Base-by-base conservation (phyloP, 2,329 filamentous ascomycete species). In the Zymoseptoria crescenta region DNA sequence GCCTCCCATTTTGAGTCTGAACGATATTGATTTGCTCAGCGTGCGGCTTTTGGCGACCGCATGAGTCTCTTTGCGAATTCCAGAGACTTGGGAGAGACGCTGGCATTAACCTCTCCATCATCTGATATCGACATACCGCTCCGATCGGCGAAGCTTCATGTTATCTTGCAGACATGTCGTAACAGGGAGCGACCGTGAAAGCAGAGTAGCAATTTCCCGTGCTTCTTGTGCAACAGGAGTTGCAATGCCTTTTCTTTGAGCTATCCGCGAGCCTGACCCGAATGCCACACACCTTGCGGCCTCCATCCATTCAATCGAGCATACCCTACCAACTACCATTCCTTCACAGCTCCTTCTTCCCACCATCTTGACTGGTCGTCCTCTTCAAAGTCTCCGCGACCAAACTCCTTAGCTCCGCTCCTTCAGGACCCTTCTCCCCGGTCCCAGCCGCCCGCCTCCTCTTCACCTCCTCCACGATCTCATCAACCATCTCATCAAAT, bases 381-480 rank as follows among this genome's bases (percentile, higher is more conserved):
- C 52, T 54, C 56, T 60, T 58, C 59, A 80, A 68, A 60, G 75
- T 79, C 61, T 75, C 69, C 69, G 80, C 77, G 56, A 84, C 76
- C 59, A 77, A 77, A 67, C 73, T 74, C 72, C 80, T 81, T 61
- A 85, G 66, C 59, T 84, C 81, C 20, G 74, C 70, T 3, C 80
- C 75, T 8, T 79, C 77, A 8, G 68, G 68, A 28, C 67, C 56
- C 35, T 45, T 45, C 13, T 45, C 35, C 3, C 35, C 35, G n/a
- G 7, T 45, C 4, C 35, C 35, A 7, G 78, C 76, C 59, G 78
- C 77, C 56, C 72, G 76, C 59, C 83, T 75, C 65, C 78, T 81
- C 69, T 89, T 86, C 35, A 96, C 82, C 74, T 96, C 91, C 4
- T 77, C 79, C 68, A 80, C 84, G 56, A 96, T 80, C 76, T 96